Percentiles rank a stretch among this genome's conserved stretches.
Evolutionary conservation across 495 filamentous ascomycete genomes (phyloP).

Genomic region (Tuber indicum): DNA sequence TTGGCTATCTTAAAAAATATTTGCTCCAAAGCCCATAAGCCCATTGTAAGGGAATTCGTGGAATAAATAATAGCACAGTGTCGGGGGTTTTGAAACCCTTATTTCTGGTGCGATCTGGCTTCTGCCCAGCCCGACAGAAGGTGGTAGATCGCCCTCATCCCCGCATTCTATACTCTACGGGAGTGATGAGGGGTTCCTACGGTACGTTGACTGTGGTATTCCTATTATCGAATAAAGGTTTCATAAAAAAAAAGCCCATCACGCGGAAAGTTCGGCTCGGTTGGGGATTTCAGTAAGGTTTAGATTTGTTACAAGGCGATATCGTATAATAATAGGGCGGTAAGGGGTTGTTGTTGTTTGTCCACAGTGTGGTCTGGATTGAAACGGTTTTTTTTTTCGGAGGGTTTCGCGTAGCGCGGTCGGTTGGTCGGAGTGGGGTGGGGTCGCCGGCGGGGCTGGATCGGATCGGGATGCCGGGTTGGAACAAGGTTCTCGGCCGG

Average conservation of each 20-base stretch:
- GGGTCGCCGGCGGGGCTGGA: neutral
- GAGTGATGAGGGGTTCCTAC: neutral
- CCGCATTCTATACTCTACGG: neutral
- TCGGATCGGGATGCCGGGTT: constrained; percentile 2
- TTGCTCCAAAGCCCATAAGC: no score
- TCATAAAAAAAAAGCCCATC: neutral
- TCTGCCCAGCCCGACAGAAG: neutral
- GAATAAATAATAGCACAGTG: neutral
- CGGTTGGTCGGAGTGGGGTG: neutral
- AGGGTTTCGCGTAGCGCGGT: neutral
- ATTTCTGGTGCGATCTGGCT: neutral
- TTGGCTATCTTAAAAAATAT: no score
- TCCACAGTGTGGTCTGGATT: neutral
- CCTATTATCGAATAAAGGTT: neutral
- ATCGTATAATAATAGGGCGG: neutral
- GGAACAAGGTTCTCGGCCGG: neutral
- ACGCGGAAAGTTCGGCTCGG: neutral
- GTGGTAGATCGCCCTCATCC: neutral
- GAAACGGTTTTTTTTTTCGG: neutral
- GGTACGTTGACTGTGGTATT: neutral
- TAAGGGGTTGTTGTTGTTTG: neutral
- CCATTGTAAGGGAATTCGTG: neutral
- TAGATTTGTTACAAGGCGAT: neutral
- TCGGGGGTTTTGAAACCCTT: neutral
- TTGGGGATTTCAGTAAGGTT: neutral